phyloP scores from a whole-genome alignment of 2,329 filamentous ascomycete species.

The Cercospora citrullina region DNA sequence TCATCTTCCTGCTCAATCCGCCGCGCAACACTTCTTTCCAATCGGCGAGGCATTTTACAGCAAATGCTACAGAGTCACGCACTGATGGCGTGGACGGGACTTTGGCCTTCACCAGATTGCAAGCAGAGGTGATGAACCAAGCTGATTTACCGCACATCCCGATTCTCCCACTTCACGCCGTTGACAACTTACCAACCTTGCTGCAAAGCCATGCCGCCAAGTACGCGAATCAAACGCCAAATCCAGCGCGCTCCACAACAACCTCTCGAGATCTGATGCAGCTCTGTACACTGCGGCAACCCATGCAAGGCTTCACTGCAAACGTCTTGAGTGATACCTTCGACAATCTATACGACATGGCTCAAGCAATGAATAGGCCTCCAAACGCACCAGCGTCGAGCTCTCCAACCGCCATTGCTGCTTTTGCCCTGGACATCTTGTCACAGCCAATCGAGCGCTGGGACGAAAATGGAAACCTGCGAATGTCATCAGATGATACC shows the following conservation, averaged over 20 bases:
- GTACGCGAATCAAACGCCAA: background rate
- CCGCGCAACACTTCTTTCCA: constrained; percentile 21
- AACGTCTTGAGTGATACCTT: constrained; percentile 16
- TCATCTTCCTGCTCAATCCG: constrained; percentile 36
- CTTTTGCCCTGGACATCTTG: constrained; percentile 13
- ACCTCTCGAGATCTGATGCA: constrained; percentile 10
- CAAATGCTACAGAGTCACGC: background rate
- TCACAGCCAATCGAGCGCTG: constrained; percentile 7
- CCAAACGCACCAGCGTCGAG: constrained; percentile 3
- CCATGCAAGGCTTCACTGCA: constrained; percentile 7
- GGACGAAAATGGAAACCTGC: constrained; percentile 30
- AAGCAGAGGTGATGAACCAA: constrained; percentile 29
- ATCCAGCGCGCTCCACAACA: background rate
- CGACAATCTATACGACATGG: constrained; percentile 12
- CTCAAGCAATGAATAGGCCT: constrained; percentile 4
- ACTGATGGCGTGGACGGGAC: constrained; percentile 17
- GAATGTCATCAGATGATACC: constrained; percentile 26
- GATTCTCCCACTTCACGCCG: constrained; percentile 30
- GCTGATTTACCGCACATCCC: constrained; percentile 31
- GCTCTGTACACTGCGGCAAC: constrained; percentile 11
- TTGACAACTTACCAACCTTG: constrained; percentile 28
- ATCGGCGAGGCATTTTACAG: constrained; percentile 17
- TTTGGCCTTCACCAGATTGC: constrained; percentile 33
- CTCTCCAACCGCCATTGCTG: constrained; percentile 16
- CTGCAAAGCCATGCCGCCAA: constrained; percentile 24